phyloP scores from a whole-genome alignment of 2,329 filamentous ascomycete genomes.

The Pleurostoma richardsiae region DNA sequence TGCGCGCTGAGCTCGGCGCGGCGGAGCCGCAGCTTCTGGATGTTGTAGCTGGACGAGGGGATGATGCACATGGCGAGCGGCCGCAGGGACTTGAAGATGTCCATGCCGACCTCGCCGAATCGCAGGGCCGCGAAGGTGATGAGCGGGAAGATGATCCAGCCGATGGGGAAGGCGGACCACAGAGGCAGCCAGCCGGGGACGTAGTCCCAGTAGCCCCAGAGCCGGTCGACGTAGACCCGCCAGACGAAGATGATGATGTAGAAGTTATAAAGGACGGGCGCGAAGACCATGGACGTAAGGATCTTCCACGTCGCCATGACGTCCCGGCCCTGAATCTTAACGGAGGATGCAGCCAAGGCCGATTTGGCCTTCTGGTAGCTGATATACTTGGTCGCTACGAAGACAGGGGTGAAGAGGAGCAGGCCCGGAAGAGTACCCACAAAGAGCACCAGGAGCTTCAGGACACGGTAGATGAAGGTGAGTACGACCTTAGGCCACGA shows the following conservation, averaged over 20 bases:
- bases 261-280: constrained; percentile 74
- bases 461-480: constrained; percentile 72
- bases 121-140: constrained; percentile 91
- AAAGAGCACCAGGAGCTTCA: constrained; percentile 71
- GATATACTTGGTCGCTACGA: constrained; percentile 77
- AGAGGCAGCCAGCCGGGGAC: constrained; percentile 76
- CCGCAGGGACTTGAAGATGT: constrained; percentile 90
- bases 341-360: constrained; percentile 77
- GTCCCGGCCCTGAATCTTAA: constrained; percentile 83
- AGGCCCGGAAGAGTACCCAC: constrained; percentile 82
- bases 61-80: constrained; percentile 82
- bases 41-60: constrained; percentile 77
- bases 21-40: constrained; percentile 69
- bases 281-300: constrained; percentile 78
- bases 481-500: constrained; percentile 70
- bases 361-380: constrained; percentile 77
- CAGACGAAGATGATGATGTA: constrained; percentile 72
- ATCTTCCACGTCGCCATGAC: constrained; percentile 95
- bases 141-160: constrained; percentile 75
- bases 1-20: constrained; percentile 72
- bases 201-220: constrained; percentile 80
- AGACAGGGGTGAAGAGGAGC: constrained; percentile 82
- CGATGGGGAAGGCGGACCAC: constrained; percentile 68
- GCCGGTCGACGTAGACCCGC: constrained; percentile 75
- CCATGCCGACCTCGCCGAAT: constrained; percentile 98